Conservation (phyloP, 805 yeast genomes). For the Candida khao-thaluensis region DNA sequence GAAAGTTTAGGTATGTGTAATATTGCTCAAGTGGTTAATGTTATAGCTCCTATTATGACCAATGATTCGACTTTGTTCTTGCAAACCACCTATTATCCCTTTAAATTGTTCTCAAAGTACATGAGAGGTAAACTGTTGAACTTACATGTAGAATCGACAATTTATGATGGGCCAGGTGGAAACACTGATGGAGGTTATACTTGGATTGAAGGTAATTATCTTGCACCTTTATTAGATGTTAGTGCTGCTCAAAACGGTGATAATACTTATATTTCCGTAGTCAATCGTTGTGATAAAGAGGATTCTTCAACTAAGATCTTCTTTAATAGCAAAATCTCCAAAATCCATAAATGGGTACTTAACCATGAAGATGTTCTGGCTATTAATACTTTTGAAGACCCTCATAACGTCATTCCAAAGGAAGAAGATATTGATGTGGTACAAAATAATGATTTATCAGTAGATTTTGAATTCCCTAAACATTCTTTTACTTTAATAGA, state of each 20-base stretch:
- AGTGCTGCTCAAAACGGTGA: conserved; percentile 23
- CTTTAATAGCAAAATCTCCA: conserved; percentile 16
- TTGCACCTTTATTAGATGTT: conserved; percentile 24
- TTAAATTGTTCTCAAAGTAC: conserved; percentile 25
- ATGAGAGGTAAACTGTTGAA: conserved; percentile 31
- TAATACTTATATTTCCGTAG: conserved; percentile 26
- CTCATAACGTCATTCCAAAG: conserved; percentile 17
- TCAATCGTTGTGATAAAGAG: conserved; percentile 23
- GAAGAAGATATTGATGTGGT: conserved; percentile 30
- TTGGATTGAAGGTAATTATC: conserved; percentile 21
- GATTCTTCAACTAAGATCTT: conserved; percentile 20
- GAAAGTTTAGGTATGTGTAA: conserved; percentile 31
- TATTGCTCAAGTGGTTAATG: conserved; percentile 34
- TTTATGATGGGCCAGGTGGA: conserved; percentile 26
- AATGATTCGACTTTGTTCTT: conserved; percentile 21
- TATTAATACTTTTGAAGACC: conserved; percentile 25
- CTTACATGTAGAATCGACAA: conserved; percentile 26
- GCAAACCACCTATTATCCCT: conserved; percentile 30
- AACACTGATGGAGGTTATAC: conserved; percentile 16
- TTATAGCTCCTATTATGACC: conserved; percentile 36
- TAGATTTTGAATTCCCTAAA: conserved; percentile 16
- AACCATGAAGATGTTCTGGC: conserved; percentile 30
- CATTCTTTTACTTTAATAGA: conserved; percentile 20
- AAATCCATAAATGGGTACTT: conserved; percentile 20
- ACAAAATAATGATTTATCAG: conserved; percentile 16